Base-by-base conservation (phyloP, 1,284 basidiomycete genomes). In the Baeospora myosura region DNA sequence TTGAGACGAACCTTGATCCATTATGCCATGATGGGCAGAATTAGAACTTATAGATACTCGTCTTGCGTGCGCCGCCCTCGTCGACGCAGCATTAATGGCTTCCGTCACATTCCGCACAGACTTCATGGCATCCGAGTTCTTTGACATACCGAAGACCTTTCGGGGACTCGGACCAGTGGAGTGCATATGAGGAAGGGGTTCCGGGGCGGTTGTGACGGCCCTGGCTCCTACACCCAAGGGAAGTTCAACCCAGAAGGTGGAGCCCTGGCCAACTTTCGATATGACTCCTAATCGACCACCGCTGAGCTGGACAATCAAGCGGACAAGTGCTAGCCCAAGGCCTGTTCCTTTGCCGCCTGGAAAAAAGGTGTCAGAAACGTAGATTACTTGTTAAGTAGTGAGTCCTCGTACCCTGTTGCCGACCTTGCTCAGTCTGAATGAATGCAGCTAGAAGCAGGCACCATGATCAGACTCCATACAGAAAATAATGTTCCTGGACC, bases 301-400 rank as follows among this genome's bases (percentile, higher is more conserved):
- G 41, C 76, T 82, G 24, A 90, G 68, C 60, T 85, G 88, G 49
- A 95, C 86, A 44, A 95, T 93, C 56, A 90, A 88, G 29, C 88
- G 72, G n/a, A 93, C 88, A 16, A 94, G 73, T 1, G 89, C 89
- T 16, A 94, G 61, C 10, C 90, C 91, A n/a, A 93, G 66, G 2
- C 89, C 89, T 0, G 87, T 90, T 2, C 90, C 90, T 64, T 92
- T 92, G n/a, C n/a, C n/a, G 6, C 87, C 74, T 66, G 44, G 35
- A 41, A 40, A 22, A 32, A 42, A 40, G 10, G 40, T 43, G 24
- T 21, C 16, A 3, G n/a, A 20, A 33, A 20, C 18, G 14, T 28
- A 37, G 23, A 25, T 10, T 35, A 38, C 14, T 23, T 24, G 39
- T 24, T n/a, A 40, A 25, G 14, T 29, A 20, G 21, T n/a, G 20